Percentiles rank a stretch among this genome's conserved stretches.
Evolutionary conservation across 1,139 yeast genomes (phyloP).

Genomic region (Hyphopichia wangnamkhiaoensis): DNA sequence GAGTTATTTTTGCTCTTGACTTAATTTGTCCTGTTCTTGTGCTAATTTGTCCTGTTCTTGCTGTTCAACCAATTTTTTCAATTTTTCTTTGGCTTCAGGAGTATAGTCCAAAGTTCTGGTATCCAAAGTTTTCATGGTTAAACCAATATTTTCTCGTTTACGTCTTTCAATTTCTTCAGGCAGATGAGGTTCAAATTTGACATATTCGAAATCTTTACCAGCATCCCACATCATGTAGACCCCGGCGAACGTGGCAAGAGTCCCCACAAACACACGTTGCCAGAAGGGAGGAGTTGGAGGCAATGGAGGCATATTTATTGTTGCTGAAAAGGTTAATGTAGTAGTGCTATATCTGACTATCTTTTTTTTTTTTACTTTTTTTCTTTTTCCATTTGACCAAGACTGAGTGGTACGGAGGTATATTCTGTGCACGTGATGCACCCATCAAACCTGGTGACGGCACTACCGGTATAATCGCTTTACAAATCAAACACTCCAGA

Average conservation of each 20-base stretch:
- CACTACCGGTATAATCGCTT: too few relatives aligned
- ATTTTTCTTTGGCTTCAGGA: slow-evolving; percentile 44
- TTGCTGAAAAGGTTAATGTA: not conserved
- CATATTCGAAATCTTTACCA: slow-evolving; percentile 43
- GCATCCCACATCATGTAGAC: slow-evolving; percentile 32
- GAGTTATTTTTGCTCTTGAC: too few relatives aligned
- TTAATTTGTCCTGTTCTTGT: slow-evolving; percentile 4
- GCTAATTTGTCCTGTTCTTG: slow-evolving; percentile 8
- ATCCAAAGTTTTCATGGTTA: slow-evolving; percentile 34
- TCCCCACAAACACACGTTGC: slow-evolving; percentile 38
- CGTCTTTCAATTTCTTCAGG: slow-evolving; percentile 44
- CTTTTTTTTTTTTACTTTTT: not conserved
- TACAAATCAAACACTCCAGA: too few relatives aligned
- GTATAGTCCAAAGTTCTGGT: slow-evolving; percentile 43
- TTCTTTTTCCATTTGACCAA: too few relatives aligned
- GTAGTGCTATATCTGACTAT: too few relatives aligned
- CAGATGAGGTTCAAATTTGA: slow-evolving; percentile 41
- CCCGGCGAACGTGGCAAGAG: slow-evolving; percentile 38
- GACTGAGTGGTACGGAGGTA: too few relatives aligned
- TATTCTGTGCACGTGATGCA: too few relatives aligned
- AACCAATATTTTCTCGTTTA: slow-evolving; percentile 32
- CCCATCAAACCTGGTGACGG: too few relatives aligned
- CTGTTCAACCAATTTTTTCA: slow-evolving; percentile 24
- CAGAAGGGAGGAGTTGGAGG: slow-evolving; percentile 38
- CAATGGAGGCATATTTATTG: not conserved